phyloP scores from a whole-genome alignment of 2,329 filamentous ascomycete species.

The Penicillium sp. region DNA sequence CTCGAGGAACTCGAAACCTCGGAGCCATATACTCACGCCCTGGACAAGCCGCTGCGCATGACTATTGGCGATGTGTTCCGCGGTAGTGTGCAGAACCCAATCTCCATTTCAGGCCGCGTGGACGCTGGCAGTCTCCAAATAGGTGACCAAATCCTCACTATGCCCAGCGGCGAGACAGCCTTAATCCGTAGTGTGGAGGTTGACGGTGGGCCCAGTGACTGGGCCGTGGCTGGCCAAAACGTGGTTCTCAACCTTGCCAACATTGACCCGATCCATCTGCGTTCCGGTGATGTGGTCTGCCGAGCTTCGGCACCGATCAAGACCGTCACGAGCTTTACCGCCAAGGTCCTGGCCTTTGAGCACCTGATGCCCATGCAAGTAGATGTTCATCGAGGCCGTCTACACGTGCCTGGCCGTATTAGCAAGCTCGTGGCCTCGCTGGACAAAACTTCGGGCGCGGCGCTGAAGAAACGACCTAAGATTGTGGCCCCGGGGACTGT shows the following conservation, averaged over 20 bases:
- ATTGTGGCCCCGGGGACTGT: slow-evolving; percentile 79
- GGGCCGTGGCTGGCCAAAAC: slow-evolving; percentile 92
- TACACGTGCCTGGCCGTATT: slow-evolving; percentile 78
- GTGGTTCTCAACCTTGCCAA: slow-evolving; percentile 80
- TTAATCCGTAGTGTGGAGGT: slow-evolving; percentile 80
- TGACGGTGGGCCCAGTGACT: slow-evolving; percentile 73
- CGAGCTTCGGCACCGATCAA: slow-evolving; percentile 67
- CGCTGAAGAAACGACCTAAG: slow-evolving; percentile 80
- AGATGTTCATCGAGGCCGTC: slow-evolving; percentile 82
- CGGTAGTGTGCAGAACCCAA: slow-evolving; percentile 74
- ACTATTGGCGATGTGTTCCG: slow-evolving; percentile 87
- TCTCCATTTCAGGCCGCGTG: slow-evolving; percentile 84
- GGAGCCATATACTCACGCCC: slow-evolving; percentile 69
- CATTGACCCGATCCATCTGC: slow-evolving; percentile 81
- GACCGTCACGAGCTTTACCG: slow-evolving; percentile 73
- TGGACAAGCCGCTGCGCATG: slow-evolving; percentile 81
- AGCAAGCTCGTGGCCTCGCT: slow-evolving; percentile 71
- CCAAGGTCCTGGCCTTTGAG: slow-evolving; percentile 87
- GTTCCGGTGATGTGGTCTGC: slow-evolving; percentile 86
- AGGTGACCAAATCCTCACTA: slow-evolving; percentile 76
- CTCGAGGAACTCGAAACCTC: slow-evolving; percentile 84
- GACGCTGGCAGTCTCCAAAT: slow-evolving; percentile 82
- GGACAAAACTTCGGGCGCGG: slow-evolving; percentile 76
- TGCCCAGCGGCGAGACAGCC: slow-evolving; percentile 80
- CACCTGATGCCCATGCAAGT: slow-evolving; percentile 85